A percentile compares a stretch with the other conserved stretches of the same genome.
These are phyloP conservation scores for Capronia coronata DNA, from an alignment of 2,329 filamentous ascomycete species.

Conservation along the genomic window DNA sequence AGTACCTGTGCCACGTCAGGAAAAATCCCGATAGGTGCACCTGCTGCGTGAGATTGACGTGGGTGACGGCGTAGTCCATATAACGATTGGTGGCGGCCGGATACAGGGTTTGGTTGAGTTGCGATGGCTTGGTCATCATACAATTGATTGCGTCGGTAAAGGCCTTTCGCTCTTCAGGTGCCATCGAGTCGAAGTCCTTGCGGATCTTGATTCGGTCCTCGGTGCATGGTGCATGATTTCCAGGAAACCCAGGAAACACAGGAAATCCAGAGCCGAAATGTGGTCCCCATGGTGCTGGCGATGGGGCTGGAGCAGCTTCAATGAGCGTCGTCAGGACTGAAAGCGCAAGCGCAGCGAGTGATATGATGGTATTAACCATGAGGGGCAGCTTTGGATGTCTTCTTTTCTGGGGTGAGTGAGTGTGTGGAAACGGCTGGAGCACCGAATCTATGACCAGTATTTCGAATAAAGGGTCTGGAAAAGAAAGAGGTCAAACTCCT, in stretches of 20 bases:
- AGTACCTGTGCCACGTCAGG: constrained; percentile 43
- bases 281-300: constrained; percentile 8
- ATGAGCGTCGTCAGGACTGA: constrained; percentile 12
- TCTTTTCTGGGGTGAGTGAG: not conserved
- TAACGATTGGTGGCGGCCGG: constrained; percentile 34
- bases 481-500: not conserved
- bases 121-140: constrained; percentile 32
- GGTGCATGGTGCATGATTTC: constrained; percentile 21
- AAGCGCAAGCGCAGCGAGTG: constrained; percentile 17
- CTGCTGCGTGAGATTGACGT: constrained; percentile 34
- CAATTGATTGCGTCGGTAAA: constrained; percentile 40
- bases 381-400: constrained; percentile 1
- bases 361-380: constrained; percentile 21
- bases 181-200: constrained; percentile 27
- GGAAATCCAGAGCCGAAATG: not conserved
- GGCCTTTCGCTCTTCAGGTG: constrained; percentile 27
- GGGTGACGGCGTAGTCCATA: constrained; percentile 39
- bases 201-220: constrained; percentile 24
- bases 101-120: constrained; percentile 30
- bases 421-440: not conserved
- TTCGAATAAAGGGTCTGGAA: not conserved
- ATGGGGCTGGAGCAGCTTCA: constrained; percentile 8
- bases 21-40: constrained; percentile 37
- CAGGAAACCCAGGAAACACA: no score
- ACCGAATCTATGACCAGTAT: not conserved